Percentiles rank a stretch among this genome's conserved stretches.
phyloP scores from a whole-genome alignment of 768 basidiomycete species.

The Suillus plorans region DNA sequence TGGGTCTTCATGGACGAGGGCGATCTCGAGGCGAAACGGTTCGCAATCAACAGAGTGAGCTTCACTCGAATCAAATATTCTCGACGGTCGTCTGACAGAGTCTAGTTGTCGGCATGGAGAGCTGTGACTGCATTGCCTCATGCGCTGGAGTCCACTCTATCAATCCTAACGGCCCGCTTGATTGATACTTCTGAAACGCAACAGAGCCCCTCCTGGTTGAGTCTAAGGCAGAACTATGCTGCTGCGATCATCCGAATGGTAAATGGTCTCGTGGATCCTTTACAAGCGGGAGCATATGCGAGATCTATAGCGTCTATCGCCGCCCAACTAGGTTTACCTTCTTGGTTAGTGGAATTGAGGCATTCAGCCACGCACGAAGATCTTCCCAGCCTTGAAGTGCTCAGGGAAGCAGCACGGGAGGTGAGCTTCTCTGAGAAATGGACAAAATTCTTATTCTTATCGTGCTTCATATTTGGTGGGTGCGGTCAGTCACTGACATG shows the following conservation, averaged over 20 bases:
- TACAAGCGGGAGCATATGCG: constrained; percentile 87
- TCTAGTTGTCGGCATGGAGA: constrained; percentile 78
- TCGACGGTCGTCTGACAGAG: constrained; percentile 8
- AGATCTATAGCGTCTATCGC: constrained; percentile 90
- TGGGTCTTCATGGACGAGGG: constrained; percentile 73
- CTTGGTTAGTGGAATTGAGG: constrained; percentile 88
- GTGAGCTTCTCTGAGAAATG: constrained; percentile 34
- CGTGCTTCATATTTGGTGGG: constrained; percentile 4
- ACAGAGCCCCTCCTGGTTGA: constrained; percentile 37
- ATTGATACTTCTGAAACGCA: constrained; percentile 43
- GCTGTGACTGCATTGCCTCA: constrained; percentile 76
- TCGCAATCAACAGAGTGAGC: constrained; percentile 67
- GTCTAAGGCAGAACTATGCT: constrained; percentile 75
- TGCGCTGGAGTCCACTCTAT: constrained; percentile 71
- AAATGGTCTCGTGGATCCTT: constrained; percentile 92
- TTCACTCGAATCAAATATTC: neutral
- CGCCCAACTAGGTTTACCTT: constrained; percentile 78
- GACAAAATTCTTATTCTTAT: constrained; percentile 7
- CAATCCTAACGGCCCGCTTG: constrained; percentile 57
- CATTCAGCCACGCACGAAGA: constrained; percentile 98
- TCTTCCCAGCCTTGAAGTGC: constrained; percentile 76
- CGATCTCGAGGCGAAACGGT: constrained; percentile 51
- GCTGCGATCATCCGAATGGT: constrained; percentile 85
- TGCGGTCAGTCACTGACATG: constrained; percentile 68
- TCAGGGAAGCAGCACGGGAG: constrained; percentile 77